phyloP scores from a whole-genome alignment of 2,329 filamentous ascomycete genomes.

The Fusarium foetens region DNA sequence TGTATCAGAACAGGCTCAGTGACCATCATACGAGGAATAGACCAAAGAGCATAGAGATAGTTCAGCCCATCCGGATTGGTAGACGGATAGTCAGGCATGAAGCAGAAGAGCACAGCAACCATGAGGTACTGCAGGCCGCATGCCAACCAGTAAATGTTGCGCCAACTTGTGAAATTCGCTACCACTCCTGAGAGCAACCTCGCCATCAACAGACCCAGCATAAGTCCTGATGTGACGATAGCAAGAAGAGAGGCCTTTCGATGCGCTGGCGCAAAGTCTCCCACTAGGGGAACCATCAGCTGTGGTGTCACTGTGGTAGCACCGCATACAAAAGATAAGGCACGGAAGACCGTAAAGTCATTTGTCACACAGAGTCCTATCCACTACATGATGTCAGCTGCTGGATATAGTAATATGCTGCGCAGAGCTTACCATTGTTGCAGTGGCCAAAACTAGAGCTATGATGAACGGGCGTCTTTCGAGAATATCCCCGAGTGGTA shows the following conservation, averaged over 20 bases:
- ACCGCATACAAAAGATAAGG: slow-evolving; percentile 77
- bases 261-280: slow-evolving; percentile 77
- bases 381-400: slow-evolving; percentile 56
- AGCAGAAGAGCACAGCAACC: slow-evolving; percentile 71
- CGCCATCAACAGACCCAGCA: slow-evolving; percentile 80
- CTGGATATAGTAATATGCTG: neutral
- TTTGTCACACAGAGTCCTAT: slow-evolving; percentile 76
- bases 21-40: slow-evolving; percentile 71
- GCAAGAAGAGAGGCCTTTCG: slow-evolving; percentile 76
- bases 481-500: slow-evolving; percentile 78
- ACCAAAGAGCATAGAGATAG: slow-evolving; percentile 73
- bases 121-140: slow-evolving; percentile 77
- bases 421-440: slow-evolving; percentile 65
- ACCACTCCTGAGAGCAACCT: slow-evolving; percentile 80
- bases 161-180: slow-evolving; percentile 78
- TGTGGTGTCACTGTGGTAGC: slow-evolving; percentile 84
- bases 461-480: slow-evolving; percentile 76
- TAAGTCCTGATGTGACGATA: slow-evolving; percentile 78
- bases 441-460: slow-evolving; percentile 72
- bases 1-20: slow-evolving; percentile 76
- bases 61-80: slow-evolving; percentile 73
- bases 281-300: slow-evolving; percentile 82
- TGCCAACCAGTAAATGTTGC: slow-evolving; percentile 81
- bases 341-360: slow-evolving; percentile 72
- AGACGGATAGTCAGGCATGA: slow-evolving; percentile 83